phyloP scores from a whole-genome alignment of 257 asterid species.

The Handroanthus guayacan region DNA sequence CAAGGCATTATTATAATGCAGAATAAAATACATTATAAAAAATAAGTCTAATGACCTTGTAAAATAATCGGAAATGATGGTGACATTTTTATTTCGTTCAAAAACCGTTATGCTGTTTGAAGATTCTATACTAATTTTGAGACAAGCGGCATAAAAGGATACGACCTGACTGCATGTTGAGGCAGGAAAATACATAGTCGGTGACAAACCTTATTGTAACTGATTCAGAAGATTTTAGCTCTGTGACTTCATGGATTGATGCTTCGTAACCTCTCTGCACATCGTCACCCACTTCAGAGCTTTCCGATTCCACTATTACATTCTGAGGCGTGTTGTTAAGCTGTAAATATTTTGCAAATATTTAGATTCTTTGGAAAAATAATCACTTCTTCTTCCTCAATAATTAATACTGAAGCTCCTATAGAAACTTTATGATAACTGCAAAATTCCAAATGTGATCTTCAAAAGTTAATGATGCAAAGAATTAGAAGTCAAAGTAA shows the following conservation, averaged over 20 bases:
- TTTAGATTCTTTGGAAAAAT: conserved; percentile 25
- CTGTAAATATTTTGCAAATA: conserved; percentile 36
- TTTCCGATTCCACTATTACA: conserved; percentile 44
- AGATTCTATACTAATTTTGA: not conserved
- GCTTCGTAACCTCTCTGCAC: conserved; percentile 49
- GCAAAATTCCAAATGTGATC: not conserved
- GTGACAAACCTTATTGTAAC: conserved; percentile 46
- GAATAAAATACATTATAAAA: conserved; percentile 6
- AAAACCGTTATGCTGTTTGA: conserved; percentile 2
- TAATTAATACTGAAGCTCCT: not conserved
- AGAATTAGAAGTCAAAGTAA: not conserved
- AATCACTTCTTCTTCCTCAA: not conserved
- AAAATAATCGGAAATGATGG: not conserved
- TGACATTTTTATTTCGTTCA: not conserved
- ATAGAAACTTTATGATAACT: not conserved
- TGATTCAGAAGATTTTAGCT: conserved; percentile 39
- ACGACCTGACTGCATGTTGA: conserved; percentile 18
- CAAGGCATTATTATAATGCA: conserved; percentile 14
- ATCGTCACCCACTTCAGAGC: conserved; percentile 27
- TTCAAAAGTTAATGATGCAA: not conserved
- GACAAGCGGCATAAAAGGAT: not conserved
- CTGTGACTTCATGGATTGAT: conserved; percentile 43
- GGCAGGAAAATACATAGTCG: conserved; percentile 23
- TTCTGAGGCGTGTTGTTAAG: conserved; percentile 36
- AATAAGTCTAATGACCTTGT: not conserved